Percentiles rank a stretch among this genome's conserved stretches.
Evolutionary conservation across 176 grass and related monocot species (phyloP).

Genomic region (Carex scoparia): DNA sequence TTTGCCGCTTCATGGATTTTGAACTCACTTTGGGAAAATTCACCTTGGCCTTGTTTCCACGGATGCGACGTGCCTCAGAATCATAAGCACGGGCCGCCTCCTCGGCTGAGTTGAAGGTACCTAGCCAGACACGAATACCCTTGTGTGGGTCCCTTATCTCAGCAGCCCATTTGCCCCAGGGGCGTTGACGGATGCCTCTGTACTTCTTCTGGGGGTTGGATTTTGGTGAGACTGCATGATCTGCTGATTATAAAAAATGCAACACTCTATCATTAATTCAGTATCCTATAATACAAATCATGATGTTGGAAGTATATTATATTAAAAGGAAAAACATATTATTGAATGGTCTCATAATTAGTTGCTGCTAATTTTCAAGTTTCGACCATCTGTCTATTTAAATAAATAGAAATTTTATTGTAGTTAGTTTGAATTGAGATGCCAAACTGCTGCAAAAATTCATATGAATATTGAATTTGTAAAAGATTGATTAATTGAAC

Average conservation of each 20-base stretch:
- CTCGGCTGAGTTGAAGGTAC: conserved; percentile 69
- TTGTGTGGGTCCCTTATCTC: conserved; percentile 47
- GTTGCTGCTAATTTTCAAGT: neutral
- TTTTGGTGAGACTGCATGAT: neutral
- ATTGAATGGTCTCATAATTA: neutral
- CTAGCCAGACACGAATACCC: conserved; percentile 79
- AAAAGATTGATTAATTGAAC: neutral
- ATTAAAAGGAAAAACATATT: neutral
- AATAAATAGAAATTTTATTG: neutral
- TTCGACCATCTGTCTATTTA: neutral
- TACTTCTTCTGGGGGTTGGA: conserved; percentile 26
- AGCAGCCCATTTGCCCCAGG: conserved; percentile 49
- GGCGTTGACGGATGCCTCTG: conserved; percentile 62
- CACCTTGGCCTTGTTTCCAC: conserved; percentile 76
- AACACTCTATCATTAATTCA: neutral
- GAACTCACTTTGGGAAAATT: conserved; percentile 44
- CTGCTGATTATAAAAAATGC: conserved; percentile 14
- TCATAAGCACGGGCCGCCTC: conserved; percentile 70
- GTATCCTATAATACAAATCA: neutral
- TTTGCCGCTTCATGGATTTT: conserved; percentile 1
- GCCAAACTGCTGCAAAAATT: neutral
- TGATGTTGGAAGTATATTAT: neutral
- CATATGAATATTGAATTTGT: neutral
- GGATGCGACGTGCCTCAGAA: conserved; percentile 49
- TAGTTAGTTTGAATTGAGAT: neutral